Evolutionary conservation across 306 rosid species (phyloP).

Genomic region (Quercus gilva): DNA sequence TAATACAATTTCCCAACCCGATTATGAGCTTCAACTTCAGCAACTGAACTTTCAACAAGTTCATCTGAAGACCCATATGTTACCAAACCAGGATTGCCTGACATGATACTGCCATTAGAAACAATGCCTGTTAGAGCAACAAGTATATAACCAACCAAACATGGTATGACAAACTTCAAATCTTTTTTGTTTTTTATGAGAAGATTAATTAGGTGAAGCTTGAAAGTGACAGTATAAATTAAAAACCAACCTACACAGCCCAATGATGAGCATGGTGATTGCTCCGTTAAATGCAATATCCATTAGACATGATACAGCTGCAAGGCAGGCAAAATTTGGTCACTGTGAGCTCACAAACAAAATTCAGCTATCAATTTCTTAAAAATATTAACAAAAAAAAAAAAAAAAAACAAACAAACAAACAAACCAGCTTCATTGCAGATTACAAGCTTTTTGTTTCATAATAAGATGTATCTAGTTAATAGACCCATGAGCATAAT

Average conservation of each 20-base stretch:
- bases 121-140: neutral
- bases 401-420: too few species aligned
- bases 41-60: neutral
- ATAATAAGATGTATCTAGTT: neutral
- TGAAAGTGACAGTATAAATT: neutral
- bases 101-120: slow-evolving; percentile 33
- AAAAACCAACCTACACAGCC: slow-evolving; percentile 38
- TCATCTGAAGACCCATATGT: slow-evolving; percentile 8
- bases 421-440: neutral
- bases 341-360: too few species aligned
- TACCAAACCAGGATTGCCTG: slow-evolving; percentile 47
- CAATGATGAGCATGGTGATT: slow-evolving; percentile 32
- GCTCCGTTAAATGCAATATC: neutral
- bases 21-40: slow-evolving; percentile 14
- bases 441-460: neutral
- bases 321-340: slow-evolving; percentile 4
- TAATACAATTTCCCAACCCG: slow-evolving; percentile 18
- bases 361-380: neutral
- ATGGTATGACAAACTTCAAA: neutral
- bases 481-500: neutral
- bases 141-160: neutral
- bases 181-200: neutral
- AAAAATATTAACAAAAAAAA: too few species aligned
- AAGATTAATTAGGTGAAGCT: neutral
- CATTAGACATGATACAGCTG: slow-evolving; percentile 11